A percentile compares a stretch with the other conserved stretches of the same genome.
Evolutionary conservation across 192 early-diverging fungal species (phyloP).

Genomic region (Rhizophagus clarus): DNA sequence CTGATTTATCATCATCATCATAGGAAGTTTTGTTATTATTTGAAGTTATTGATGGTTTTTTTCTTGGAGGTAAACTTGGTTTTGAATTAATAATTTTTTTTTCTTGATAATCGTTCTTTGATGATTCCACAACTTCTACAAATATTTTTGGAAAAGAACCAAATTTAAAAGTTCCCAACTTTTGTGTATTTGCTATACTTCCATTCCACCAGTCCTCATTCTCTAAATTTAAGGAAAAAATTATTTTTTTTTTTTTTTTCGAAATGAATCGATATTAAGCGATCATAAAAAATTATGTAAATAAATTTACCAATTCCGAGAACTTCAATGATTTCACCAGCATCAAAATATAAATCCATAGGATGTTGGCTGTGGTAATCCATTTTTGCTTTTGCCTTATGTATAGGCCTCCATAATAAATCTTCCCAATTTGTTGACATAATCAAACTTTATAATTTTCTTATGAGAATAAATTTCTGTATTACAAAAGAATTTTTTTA

Average conservation of each 20-base stretch:
- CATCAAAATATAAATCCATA: slow-evolving; percentile 41
- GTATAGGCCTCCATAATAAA: slow-evolving; percentile 33
- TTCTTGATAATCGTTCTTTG: neutral
- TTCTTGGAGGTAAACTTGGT: neutral
- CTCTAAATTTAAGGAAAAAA: slow-evolving; percentile 4
- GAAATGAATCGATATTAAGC: neutral
- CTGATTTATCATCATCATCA: neutral
- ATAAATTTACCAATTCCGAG: slow-evolving; percentile 30
- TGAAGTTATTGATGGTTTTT: neutral
- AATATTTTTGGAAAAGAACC: slow-evolving; percentile 29
- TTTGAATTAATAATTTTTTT: neutral
- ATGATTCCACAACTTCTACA: slow-evolving; percentile 15
- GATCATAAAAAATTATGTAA: neutral
- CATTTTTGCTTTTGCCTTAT: slow-evolving; percentile 30
- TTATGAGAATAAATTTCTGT: no score
- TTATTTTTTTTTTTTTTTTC: no score
- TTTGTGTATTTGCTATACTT: neutral
- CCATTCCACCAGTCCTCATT: slow-evolving; percentile 34
- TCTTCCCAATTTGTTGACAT: slow-evolving; percentile 10
- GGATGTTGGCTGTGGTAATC: slow-evolving; percentile 35
- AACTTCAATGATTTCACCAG: slow-evolving; percentile 36
- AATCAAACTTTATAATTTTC: no score
- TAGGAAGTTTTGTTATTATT: neutral
- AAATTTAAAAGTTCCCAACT: neutral
- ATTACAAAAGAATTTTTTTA: no score